These are phyloP conservation scores for Oidium heveae DNA, from an alignment of 2,329 filamentous ascomycete genomes.

Conservation along the genomic window DNA sequence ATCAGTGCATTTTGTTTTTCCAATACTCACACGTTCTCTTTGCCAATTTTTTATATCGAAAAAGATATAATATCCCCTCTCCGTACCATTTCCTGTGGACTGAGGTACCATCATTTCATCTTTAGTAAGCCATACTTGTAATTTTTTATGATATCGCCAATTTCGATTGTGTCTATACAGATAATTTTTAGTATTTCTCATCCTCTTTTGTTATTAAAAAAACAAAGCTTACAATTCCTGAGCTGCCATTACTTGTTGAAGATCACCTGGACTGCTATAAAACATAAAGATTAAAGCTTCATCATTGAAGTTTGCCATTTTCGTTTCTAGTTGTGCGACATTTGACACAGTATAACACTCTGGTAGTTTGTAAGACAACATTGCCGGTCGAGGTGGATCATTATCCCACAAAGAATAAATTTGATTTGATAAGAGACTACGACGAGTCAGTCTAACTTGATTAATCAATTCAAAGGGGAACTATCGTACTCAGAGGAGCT, in stretches of 20 bases:
- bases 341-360: conserved; percentile 44
- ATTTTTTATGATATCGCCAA: conserved; percentile 44
- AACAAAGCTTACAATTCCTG: conserved; percentile 28
- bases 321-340: conserved; percentile 36
- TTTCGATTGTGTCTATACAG: conserved; percentile 29
- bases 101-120: conserved; percentile 40
- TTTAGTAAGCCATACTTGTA: conserved; percentile 41
- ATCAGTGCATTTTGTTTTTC: background rate
- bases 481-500: conserved; percentile 27
- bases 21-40: conserved; percentile 30
- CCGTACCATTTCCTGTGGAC: conserved; percentile 28
- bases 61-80: conserved; percentile 40
- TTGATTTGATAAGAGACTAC: conserved; percentile 25
- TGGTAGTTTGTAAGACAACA: conserved; percentile 31
- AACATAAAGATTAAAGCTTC: conserved; percentile 47
- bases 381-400: conserved; percentile 28
- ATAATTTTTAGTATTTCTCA: background rate
- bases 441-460: conserved; percentile 5
- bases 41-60: conserved; percentile 38
- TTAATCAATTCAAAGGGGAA: background rate
- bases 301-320: conserved; percentile 41
- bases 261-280: conserved; percentile 36
- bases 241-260: conserved; percentile 37
- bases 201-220: background rate
- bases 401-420: conserved; percentile 37